phyloP scores from a whole-genome alignment of 129 eudicot species.

The Centella asiatica region DNA sequence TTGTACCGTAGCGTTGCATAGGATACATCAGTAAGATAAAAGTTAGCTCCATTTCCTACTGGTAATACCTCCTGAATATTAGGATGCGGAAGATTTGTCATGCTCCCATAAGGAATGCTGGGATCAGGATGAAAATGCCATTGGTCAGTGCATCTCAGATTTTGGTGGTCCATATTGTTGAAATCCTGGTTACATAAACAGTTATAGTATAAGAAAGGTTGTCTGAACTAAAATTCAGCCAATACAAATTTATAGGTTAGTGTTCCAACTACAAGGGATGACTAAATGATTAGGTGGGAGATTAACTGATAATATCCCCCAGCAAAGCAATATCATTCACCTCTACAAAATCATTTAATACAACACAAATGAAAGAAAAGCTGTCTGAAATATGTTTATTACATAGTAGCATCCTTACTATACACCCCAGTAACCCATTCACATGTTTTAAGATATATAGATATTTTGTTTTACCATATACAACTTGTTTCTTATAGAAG shows the following conservation, averaged over 20 bases:
- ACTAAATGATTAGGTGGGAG: neutral
- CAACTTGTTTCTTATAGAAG: too few species aligned
- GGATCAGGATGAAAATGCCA: slow-evolving; percentile 51
- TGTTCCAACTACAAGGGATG: neutral
- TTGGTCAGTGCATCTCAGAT: slow-evolving; percentile 34
- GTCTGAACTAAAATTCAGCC: neutral
- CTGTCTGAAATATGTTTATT: neutral
- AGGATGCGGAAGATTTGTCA: slow-evolving; percentile 47
- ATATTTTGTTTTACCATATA: too few species aligned
- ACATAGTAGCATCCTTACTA: too few species aligned
- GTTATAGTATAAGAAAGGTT: slow-evolving; percentile 1
- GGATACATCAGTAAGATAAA: slow-evolving; percentile 43
- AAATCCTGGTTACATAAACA: slow-evolving; percentile 64
- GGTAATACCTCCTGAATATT: slow-evolving; percentile 30
- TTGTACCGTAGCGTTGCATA: slow-evolving; percentile 48
- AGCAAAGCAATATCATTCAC: neutral
- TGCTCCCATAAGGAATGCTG: slow-evolving; percentile 34
- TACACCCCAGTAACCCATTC: too few species aligned
- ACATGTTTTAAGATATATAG: too few species aligned
- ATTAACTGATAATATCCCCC: neutral
- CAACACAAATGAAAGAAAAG: neutral
- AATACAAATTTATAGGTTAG: neutral
- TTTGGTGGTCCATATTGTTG: slow-evolving; percentile 42
- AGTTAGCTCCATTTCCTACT: slow-evolving; percentile 29
- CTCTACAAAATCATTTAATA: too few species aligned